These are phyloP conservation scores for Nothophoma quercina DNA, from an alignment of 2,329 filamentous ascomycete genomes.

Conservation along the genomic window DNA sequence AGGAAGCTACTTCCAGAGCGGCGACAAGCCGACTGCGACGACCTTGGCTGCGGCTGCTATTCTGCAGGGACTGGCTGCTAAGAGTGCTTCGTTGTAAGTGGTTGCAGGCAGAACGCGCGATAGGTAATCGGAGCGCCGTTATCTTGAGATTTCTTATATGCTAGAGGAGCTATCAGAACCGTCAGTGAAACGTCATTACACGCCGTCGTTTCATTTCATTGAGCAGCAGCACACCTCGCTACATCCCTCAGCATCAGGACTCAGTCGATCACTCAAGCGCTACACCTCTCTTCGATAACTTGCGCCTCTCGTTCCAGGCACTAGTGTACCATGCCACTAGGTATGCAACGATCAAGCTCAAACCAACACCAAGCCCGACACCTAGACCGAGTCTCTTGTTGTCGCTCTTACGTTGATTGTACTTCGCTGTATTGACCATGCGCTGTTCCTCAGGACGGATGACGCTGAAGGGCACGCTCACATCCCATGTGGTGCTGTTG, in stretches of 20 bases:
- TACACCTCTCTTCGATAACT: neutral
- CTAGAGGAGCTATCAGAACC: too few relatives aligned
- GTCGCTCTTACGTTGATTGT: neutral
- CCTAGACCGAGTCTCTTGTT: neutral
- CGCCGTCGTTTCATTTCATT: too few relatives aligned
- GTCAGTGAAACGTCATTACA: too few relatives aligned
- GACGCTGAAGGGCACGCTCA: neutral
- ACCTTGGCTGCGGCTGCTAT: slow-evolving; percentile 33
- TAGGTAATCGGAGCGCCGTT: neutral
- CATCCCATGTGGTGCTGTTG: neutral
- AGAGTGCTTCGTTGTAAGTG: slow-evolving; percentile 4
- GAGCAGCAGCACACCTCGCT: too few relatives aligned
- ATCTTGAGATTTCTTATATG: neutral
- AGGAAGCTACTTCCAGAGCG: slow-evolving; percentile 30
- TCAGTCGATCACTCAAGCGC: too few relatives aligned
- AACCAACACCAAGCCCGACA: neutral
- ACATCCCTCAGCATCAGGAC: neutral
- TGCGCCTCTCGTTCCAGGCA: slow-evolving; percentile 1
- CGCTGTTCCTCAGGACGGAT: neutral
- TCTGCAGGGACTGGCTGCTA: slow-evolving; percentile 35
- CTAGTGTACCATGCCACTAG: neutral
- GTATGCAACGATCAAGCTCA: neutral
- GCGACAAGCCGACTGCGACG: slow-evolving; percentile 35
- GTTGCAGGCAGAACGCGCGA: neutral
- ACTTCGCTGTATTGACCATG: neutral